A percentile compares a stretch with the other conserved stretches of the same genome.
Evolutionary conservation across 2,329 filamentous ascomycete species (phyloP).

Genomic region (Aspergillus pseudotamarii): DNA sequence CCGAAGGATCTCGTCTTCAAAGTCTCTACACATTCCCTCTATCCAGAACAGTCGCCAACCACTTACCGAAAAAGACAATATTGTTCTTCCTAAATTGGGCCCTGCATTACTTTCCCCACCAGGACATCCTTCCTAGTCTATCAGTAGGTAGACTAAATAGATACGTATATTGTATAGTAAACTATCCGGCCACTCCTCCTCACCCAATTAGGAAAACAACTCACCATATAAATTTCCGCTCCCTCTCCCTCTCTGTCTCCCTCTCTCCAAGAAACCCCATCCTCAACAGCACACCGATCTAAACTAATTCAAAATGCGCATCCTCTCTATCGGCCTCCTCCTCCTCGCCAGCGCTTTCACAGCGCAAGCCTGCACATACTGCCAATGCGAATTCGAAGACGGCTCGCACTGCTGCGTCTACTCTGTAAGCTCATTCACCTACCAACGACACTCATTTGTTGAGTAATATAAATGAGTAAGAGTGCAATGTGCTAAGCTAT

Average conservation of each 20-base stretch:
- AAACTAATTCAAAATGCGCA: not conserved
- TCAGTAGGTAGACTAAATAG: not conserved
- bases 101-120: too few relatives aligned
- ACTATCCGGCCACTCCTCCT: not conserved
- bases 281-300: too few relatives aligned
- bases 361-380: conserved; percentile 13
- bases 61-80: not conserved
- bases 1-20: not conserved
- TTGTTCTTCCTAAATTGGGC: not conserved
- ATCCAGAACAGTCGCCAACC: not conserved
- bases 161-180: not conserved
- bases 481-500: not conserved
- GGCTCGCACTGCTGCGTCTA: conserved; percentile 12
- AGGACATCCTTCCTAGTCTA: not conserved
- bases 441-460: not conserved
- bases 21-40: not conserved
- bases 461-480: not conserved
- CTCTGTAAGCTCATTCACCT: not conserved
- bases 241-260: too few relatives aligned
- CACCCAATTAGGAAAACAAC: not conserved
- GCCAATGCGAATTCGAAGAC: conserved; percentile 11
- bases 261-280: too few relatives aligned
- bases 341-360: conserved; percentile 3
- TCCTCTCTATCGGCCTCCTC: conserved; percentile 1
- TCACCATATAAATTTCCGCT: not conserved